Evolutionary conservation across 106 monocot species (phyloP).

Genomic region (Cymbidium sinense): DNA sequence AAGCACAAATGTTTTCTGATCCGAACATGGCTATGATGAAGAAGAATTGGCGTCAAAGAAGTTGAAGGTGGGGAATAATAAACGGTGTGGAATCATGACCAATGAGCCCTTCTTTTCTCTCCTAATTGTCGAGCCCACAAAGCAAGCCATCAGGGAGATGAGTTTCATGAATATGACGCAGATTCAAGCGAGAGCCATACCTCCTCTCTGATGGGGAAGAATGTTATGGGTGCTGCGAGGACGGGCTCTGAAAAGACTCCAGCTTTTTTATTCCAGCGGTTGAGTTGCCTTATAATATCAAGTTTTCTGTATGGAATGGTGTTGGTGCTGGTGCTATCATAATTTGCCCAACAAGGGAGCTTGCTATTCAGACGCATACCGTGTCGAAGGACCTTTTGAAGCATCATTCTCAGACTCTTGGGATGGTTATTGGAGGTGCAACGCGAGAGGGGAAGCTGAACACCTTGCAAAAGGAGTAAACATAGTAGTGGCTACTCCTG

Average conservation of each 20-base stretch:
- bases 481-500: no score
- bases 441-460: no score
- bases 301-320: no score
- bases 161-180: no score
- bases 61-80: constrained; percentile 18
- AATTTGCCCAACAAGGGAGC: constrained; percentile 90
- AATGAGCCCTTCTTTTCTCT: constrained; percentile 46
- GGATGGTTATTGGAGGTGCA: no score
- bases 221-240: no score
- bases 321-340: constrained; percentile 66
- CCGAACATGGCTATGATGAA: constrained; percentile 99
- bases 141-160: no score
- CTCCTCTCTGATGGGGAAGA: constrained; percentile 72
- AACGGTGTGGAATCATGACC: constrained; percentile 44
- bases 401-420: no score
- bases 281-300: constrained; percentile 48
- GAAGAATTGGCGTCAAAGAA: constrained; percentile 62
- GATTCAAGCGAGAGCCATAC: constrained; percentile 92
- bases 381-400: constrained; percentile 77
- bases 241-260: constrained; percentile 88
- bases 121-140: constrained; percentile 40
- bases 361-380: constrained; percentile 86
- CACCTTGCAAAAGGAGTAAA: no score
- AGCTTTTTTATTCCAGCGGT: constrained; percentile 82
- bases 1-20: constrained; percentile 99